Base-by-base conservation (phyloP, 768 basidiomycete species). In the Melanogaster broomeanus region DNA sequence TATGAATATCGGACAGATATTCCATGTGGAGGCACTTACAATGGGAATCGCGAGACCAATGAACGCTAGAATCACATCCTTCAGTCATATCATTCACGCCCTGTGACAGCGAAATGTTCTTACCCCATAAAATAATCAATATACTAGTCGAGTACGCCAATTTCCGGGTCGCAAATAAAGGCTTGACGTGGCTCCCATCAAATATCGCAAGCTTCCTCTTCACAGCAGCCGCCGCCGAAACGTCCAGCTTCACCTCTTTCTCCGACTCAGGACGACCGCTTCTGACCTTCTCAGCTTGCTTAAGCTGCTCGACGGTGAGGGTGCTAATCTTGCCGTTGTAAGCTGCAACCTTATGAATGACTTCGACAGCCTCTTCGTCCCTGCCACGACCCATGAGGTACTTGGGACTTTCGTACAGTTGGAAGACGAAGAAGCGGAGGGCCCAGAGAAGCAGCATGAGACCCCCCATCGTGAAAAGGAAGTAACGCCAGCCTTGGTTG, bases 41-140 rank as follows among this genome's bases (percentile, higher is more conserved):
- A 67, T 15, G 88, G 87, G 56, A 85, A 89, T 3, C n/a, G 88
- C 88, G 13, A 90, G 76, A 7, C 88, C 89, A 52, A 91, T 90
- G 38, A 90, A 72, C 2, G 81, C 87, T 88, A 21, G 6, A 30
- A 28, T 13, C 39, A 7, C 3, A 22, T 11, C 31, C 11, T 25
- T 63, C 25, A 48, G 22, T 16, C 10, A 39, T 22, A 28, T 22
- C 1, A 2, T 18, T 3, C 5, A 38, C 12, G 4, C 33, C 4
- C 22, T 15, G 15, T 11, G n/a, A 35, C 3, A 40, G 28, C 3
- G 27, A 24, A 31, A 21, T 4, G 10, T 3, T 5, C 60, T 49
- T 48, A 77, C 78, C 81, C 82, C 81, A 83, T 15, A 83, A 48
- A n/a, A 70, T 30, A 37, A 84, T 81, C 49, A 83, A 55, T 27